Evolutionary conservation across 257 asterid species (phyloP), one percentile per base, ranked within the genome.

Genomic region (Coffea eugenioides): DNA sequence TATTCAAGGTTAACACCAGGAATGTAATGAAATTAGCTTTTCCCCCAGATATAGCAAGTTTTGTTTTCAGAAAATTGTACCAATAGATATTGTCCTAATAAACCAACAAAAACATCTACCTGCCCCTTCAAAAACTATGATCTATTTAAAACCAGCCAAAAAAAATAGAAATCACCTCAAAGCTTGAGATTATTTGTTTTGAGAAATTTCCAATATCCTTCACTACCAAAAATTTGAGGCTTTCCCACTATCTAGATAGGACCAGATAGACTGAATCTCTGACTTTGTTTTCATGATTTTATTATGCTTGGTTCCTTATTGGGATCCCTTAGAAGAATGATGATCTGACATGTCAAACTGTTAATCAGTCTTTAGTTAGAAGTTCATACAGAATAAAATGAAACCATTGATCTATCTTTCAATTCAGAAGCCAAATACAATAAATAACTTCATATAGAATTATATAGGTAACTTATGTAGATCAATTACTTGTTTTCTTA

Each of bases 1-100:
- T 95, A 82, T 74, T 80, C 80, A 88, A 79, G 54, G 77, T 83
- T 71, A 81, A 51, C 79, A 82, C 41, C 77, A 48, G 76, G 69
- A 70, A 80, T 57, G 49, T 46, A 69, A 77, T 43, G 81, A 39
- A 36, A 65, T 11, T 73, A 69, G 49, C 69, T 62, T 54, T 41
- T 54, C 12, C 43, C 79, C 31, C 13, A 41, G 61, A 21, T 21
- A 59, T 18, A 59, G 57, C 34, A 41, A 25, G 54, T 39, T 39
- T 21, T 1, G 2, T 41, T 45, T 59, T 59, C 25, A 21, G 7
- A 49, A 25, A 34, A 67, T 23, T 23, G 39, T 56, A 36, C 57
- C 39, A 21, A 36, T 56, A 49, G 13, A 36, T 34, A 11, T 34
- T 12, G 45, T 57, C n/a, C 41, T 75, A 25, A 57, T 23, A 3